phyloP scores from a whole-genome alignment of 148 eudicot species.

The Fallopia convolvulus region DNA sequence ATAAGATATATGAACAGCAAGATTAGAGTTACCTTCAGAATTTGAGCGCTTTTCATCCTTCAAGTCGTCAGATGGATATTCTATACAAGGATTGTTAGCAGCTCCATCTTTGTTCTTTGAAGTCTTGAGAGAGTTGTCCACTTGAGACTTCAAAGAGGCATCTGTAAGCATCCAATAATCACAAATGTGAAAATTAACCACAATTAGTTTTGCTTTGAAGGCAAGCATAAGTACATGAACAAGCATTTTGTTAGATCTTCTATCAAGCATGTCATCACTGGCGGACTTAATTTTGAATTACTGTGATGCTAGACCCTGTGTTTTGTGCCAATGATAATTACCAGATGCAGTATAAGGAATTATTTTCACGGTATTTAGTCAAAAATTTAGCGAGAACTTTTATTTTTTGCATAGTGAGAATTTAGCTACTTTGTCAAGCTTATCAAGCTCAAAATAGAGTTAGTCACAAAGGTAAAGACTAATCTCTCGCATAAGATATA shows the following conservation, averaged over 20 bases:
- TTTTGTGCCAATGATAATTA: background rate
- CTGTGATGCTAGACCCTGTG: background rate
- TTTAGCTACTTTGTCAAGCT: background rate
- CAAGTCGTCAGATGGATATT: constrained; percentile 18
- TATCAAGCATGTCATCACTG: background rate
- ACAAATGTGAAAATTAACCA: background rate
- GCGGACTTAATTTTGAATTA: background rate
- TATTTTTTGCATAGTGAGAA: background rate
- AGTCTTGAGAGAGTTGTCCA: constrained; percentile 20
- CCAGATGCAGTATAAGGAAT: background rate
- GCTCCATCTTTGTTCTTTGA: constrained; percentile 20
- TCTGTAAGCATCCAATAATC: constrained; percentile 18
- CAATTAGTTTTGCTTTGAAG: background rate
- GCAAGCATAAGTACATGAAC: background rate
- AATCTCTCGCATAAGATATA: background rate
- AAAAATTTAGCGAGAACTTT: background rate
- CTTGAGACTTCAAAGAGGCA: constrained; percentile 20
- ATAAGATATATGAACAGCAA: background rate
- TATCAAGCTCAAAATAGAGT: background rate
- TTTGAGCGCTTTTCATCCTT: constrained; percentile 19
- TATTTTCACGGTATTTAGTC: background rate
- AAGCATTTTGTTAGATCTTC: background rate
- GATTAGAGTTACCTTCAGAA: constrained; percentile 18
- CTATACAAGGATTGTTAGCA: constrained; percentile 13
- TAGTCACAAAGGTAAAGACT: background rate